These are phyloP conservation scores for Chrysopogon serrulatus DNA, from an alignment of 176 grass and related monocot species.

Conservation along the genomic window DNA sequence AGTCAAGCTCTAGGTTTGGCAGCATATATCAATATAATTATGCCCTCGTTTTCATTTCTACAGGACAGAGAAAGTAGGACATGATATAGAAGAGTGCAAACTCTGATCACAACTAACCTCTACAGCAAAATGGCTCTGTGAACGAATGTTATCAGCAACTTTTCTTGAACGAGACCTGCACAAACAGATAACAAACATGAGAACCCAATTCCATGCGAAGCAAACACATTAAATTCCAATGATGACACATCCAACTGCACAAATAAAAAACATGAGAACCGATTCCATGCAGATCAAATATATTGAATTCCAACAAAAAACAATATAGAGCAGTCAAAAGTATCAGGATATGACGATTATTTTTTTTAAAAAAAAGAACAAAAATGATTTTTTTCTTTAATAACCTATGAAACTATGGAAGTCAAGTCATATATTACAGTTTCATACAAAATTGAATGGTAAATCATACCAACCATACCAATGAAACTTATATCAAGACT, in stretches of 20 bases:
- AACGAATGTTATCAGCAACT: constrained; percentile 57
- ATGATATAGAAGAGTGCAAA: neutral
- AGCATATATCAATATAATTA: neutral
- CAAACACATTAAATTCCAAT: neutral
- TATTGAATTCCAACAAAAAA: neutral
- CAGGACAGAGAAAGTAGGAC: neutral
- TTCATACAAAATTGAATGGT: neutral
- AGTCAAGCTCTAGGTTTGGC: neutral
- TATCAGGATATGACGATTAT: neutral
- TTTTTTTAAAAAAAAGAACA: neutral
- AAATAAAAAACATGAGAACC: constrained; percentile 16
- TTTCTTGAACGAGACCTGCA: constrained; percentile 62
- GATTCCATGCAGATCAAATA: neutral
- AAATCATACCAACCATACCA: constrained; percentile 7
- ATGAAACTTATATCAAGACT: neutral
- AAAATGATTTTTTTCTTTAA: neutral
- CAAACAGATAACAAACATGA: constrained; percentile 12
- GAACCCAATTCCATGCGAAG: neutral
- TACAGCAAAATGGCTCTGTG: constrained; percentile 50
- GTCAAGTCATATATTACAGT: neutral
- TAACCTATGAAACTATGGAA: neutral
- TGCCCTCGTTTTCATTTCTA: neutral
- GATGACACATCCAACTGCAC: constrained; percentile 26
- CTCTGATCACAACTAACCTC: constrained; percentile 48
- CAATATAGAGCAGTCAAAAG: neutral